These are phyloP conservation scores for Annulohypoxylon moriforme DNA, from an alignment of 495 filamentous ascomycete species.

Conservation along the genomic window DNA sequence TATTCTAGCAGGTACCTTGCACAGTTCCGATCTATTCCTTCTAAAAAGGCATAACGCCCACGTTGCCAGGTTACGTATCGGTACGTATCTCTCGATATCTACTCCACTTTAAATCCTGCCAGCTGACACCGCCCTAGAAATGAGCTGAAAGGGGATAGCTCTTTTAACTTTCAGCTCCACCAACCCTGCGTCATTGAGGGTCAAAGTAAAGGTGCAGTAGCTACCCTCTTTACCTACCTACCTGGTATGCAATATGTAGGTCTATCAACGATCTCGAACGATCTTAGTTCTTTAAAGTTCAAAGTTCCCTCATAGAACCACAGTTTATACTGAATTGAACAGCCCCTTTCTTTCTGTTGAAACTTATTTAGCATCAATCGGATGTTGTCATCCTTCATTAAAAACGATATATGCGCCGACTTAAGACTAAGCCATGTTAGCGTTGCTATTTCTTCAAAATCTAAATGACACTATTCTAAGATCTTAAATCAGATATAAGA, in stretches of 20 bases:
- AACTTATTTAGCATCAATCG: background rate
- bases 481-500: conserved; percentile 4
- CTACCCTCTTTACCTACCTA: too few species aligned
- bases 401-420: conserved; percentile 15
- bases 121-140: conserved; percentile 6
- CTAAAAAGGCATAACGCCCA: conserved; percentile 13
- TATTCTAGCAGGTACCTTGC: conserved; percentile 12
- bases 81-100: conserved; percentile 13
- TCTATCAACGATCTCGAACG: conserved; percentile 15
- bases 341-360: background rate
- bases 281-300: conserved; percentile 5
- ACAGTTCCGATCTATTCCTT: background rate
- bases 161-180: conserved; percentile 19
- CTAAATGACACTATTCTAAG: conserved; percentile 24
- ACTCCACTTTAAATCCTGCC: conserved; percentile 15
- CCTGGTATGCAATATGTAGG: conserved; percentile 3
- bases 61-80: conserved; percentile 17
- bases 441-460: conserved; percentile 3
- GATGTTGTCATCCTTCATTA: conserved; percentile 16
- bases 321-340: background rate
- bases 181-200: conserved; percentile 42
- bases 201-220: conserved; percentile 4
- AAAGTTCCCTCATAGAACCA: too few species aligned
- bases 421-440: conserved; percentile 26
- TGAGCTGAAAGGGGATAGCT: conserved; percentile 37